These are phyloP conservation scores for Epithemia pelagica DNA, from an alignment of 108 stramenopile species.

Conservation along the genomic window DNA sequence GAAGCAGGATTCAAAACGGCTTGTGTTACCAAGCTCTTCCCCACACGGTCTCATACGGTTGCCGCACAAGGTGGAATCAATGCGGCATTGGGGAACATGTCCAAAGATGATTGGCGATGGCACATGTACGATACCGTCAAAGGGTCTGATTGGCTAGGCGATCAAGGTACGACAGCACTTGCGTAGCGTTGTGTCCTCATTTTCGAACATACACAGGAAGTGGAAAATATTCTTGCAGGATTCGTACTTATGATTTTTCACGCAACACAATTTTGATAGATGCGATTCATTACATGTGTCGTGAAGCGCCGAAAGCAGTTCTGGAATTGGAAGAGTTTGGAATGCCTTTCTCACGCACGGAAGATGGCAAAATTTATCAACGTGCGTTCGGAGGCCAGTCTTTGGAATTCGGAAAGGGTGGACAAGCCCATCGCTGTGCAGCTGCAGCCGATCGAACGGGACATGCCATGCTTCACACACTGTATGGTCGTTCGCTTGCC, in stretches of 20 bases:
- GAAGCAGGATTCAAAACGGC: slow-evolving; percentile 99
- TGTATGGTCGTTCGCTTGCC: slow-evolving; percentile 97
- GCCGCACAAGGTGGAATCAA: slow-evolving; percentile 99
- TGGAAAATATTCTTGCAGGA: background rate
- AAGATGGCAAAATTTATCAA: slow-evolving; percentile 99
- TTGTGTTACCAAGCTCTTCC: slow-evolving; percentile 99
- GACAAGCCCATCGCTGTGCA: slow-evolving; percentile 94
- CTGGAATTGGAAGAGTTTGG: slow-evolving; percentile 96
- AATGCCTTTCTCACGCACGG: slow-evolving; percentile 91
- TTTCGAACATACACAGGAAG: background rate
- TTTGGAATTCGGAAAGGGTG: slow-evolving; percentile 97
- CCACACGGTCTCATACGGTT: slow-evolving; percentile 97
- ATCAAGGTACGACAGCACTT: slow-evolving; percentile 81
- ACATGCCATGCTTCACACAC: slow-evolving; percentile 99
- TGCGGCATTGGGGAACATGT: slow-evolving; percentile 97
- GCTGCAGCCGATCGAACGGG: slow-evolving; percentile 99
- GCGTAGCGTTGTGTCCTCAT: background rate
- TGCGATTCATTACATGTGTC: slow-evolving; percentile 99
- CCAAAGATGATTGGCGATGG: slow-evolving; percentile 97
- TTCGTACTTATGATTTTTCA: too few species aligned
- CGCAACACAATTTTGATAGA: slow-evolving; percentile 30
- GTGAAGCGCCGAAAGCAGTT: slow-evolving; percentile 96
- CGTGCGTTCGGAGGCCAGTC: slow-evolving; percentile 99
- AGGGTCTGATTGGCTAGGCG: slow-evolving; percentile 98
- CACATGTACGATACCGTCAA: slow-evolving; percentile 99